Base-by-base conservation (phyloP, 495 filamentous ascomycete genomes). In the Endocarpon pusillum region DNA sequence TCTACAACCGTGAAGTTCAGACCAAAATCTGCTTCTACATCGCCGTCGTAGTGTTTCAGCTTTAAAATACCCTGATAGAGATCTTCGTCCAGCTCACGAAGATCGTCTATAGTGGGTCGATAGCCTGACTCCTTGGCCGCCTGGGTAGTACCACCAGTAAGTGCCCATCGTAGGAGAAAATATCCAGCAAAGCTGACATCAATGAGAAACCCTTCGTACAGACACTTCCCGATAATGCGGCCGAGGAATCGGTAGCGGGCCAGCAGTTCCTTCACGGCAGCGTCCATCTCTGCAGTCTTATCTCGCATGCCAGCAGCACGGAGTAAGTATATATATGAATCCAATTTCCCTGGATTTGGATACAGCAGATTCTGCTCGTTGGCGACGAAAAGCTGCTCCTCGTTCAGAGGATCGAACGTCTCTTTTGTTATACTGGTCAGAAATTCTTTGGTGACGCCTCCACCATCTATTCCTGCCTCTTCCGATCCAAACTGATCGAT, bases 371-470 rank as follows among this genome's bases (percentile, higher is more conserved):
- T 86, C 37, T 91, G 76, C 36, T 83, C 79, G 49, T 92, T 99
- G 38, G 85, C 75, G 7, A 77, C 60, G 43, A 99, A 96, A 32
- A 84, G 61, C 35, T 61, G 54, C 16, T 62, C 45, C 1, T 54
- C 51, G 14, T 58, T 57, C 19, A 61, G 57, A 3, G 69, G 64
- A 27, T 62, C 66, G 49, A 99, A 94, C 7, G 86, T 85, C 52
- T 94, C 79, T 4, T 67, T 77, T 2, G 83, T 93, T 11, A 94
- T 70, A 42, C 81, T 89, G 0, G 80, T 94, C 19, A 96, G 61
- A 44, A 99, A 99, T 45, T 99, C 89, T 46, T 99, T 99, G 10
- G 87, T 96, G 11, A 99, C 89, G 28, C 89, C 89, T 19, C 89
- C 89, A 0, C 89, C 89, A 49, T 99, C 89, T 38, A 99, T 94